A percentile compares a stretch with the other conserved stretches of the same genome.
These are phyloP conservation scores for Collybia nuda DNA, from an alignment of 768 basidiomycete genomes.

Conservation along the genomic window DNA sequence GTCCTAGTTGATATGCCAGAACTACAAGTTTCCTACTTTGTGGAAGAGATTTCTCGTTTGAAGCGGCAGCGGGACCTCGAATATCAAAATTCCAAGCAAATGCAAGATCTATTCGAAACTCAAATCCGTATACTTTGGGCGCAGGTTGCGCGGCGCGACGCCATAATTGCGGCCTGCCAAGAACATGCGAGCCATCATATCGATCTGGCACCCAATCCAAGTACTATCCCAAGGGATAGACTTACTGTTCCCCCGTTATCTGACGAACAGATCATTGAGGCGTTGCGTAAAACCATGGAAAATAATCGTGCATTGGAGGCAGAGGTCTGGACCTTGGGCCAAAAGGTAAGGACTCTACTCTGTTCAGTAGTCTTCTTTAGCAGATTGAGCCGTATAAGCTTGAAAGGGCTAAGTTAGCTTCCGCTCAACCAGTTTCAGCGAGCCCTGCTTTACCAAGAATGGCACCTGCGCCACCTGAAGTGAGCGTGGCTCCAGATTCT, in stretches of 20 bases:
- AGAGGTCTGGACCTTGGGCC: slow-evolving; percentile 39
- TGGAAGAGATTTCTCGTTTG: slow-evolving; percentile 41
- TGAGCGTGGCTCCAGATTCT: too few species aligned
- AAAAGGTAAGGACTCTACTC: slow-evolving; percentile 22
- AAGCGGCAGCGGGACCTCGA: slow-evolving; percentile 44
- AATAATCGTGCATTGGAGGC: slow-evolving; percentile 43
- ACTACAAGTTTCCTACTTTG: slow-evolving; percentile 39
- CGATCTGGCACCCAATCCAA: neutral
- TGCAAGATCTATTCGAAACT: slow-evolving; percentile 35
- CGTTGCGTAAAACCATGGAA: slow-evolving; percentile 19
- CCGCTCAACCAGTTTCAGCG: too few species aligned
- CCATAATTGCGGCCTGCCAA: slow-evolving; percentile 41
- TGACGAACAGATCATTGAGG: too few species aligned
- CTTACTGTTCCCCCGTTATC: too few species aligned
- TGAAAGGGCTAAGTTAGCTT: too few species aligned
- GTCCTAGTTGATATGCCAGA: slow-evolving; percentile 10
- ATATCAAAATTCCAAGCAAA: slow-evolving; percentile 39
- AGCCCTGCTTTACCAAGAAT: too few species aligned
- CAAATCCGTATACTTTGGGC: slow-evolving; percentile 48
- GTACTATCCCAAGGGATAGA: too few species aligned
- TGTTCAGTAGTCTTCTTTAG: too few species aligned
- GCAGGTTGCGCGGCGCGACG: slow-evolving; percentile 56
- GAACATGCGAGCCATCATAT: slow-evolving; percentile 1
- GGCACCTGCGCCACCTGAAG: too few species aligned
- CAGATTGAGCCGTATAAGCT: too few species aligned